phyloP scores from a whole-genome alignment of 148 eudicot genomes.

The Vaccinium corymbosum region DNA sequence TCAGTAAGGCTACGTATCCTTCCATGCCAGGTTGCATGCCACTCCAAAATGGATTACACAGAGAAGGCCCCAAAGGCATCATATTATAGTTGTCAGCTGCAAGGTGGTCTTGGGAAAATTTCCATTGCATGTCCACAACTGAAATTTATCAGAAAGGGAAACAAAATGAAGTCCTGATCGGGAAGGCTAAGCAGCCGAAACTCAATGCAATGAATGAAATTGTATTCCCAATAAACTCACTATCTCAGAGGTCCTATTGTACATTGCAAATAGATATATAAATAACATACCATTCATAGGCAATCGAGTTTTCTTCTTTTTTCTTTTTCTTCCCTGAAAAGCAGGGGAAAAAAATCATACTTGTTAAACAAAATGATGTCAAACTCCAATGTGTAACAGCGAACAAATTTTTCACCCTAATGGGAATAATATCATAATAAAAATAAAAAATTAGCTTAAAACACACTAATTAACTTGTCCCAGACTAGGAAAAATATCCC shows the following conservation, averaged over 20 bases:
- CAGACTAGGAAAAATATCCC: neutral
- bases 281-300: constrained; percentile 44
- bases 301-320: constrained; percentile 66
- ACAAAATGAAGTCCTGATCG: constrained; percentile 5
- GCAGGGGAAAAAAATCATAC: neutral
- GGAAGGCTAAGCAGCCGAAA: neutral
- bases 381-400: too few species aligned
- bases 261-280: neutral
- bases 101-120: constrained; percentile 16
- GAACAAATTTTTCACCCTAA: neutral
- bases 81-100: constrained; percentile 50
- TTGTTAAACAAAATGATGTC: constrained; percentile 8
- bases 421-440: neutral
- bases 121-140: constrained; percentile 85
- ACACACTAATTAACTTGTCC: neutral
- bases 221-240: neutral
- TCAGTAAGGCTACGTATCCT: too few species aligned
- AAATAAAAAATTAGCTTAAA: neutral
- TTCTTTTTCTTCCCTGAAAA: constrained; percentile 72
- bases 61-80: constrained; percentile 62
- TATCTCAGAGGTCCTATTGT: neutral
- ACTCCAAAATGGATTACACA: constrained; percentile 62
- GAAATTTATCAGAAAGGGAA: constrained; percentile 23
- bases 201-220: neutral
- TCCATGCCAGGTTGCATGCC: constrained; percentile 84